Base-by-base conservation (phyloP, 2,329 filamentous ascomycete genomes). In the Penicillium expansum region DNA sequence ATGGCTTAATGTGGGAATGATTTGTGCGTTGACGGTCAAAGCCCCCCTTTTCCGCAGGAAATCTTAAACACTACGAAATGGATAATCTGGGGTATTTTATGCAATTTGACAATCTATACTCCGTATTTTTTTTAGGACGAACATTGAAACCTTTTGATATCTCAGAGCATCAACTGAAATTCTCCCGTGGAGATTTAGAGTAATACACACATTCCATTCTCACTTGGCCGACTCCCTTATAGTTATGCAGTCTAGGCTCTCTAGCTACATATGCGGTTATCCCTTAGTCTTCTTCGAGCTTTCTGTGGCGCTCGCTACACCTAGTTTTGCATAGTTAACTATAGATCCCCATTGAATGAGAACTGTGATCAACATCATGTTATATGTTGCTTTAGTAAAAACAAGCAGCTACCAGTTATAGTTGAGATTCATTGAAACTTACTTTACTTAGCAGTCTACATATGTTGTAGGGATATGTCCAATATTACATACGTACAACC, bases 1-100 rank as follows among this genome's bases (percentile, higher is more conserved):
- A 48, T n/a, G 41, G 50, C 44, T 54, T 22, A 22, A 57, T 57
- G 16, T 18, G 41, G 48, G 33, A 51, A 33, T 20, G 42, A 47
- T 38, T 53, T 32, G 30, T 45, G 50, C 51, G 33, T 42, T 8
- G 24, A 32, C 18, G n/a, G 41, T 24, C 42, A 30, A 33, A n/a
- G 35, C 41, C 35, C 54, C 54, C 29, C 10, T 30, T 51, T 55
- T 33, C 14, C 47, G 13, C 27, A 48, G 32, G 20, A 30, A 10
- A 32, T 33, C 24, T 14, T 16, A 33, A 6, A 10, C 20, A 32
- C 8, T 29, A 18, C 3, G n/a, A 33, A 32, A 53, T 22, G 13
- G 13, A 42, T 18, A 33, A 16, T 41, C 27, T 29, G 43, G 51
- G 51, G 39, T 18, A 44, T 27, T 43, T 51, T 11, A 29, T 22